A percentile compares a stretch with the other conserved stretches of the same genome.
phyloP scores from a whole-genome alignment of 176 grass and related monocot genomes.

The Alopecurus myosuroides region DNA sequence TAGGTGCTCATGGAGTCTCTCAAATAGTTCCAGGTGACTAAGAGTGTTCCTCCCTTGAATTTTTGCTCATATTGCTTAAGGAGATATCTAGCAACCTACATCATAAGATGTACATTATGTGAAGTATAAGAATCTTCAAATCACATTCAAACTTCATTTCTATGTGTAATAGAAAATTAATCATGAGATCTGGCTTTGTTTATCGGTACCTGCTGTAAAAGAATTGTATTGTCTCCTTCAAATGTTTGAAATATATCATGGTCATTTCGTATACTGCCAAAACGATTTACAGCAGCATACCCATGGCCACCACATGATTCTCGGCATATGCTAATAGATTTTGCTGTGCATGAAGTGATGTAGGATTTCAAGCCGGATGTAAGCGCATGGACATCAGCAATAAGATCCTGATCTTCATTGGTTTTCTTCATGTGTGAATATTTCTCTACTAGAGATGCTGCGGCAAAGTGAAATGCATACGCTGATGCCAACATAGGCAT shows the following conservation, averaged over 20 bases:
- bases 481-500: too few relatives aligned
- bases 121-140: neutral
- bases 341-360: too few relatives aligned
- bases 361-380: too few relatives aligned
- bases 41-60: constrained; percentile 83
- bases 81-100: constrained; percentile 80
- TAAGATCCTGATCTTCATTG: too few relatives aligned
- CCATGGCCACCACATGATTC: too few relatives aligned
- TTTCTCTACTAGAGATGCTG: too few relatives aligned
- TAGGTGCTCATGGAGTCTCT: constrained; percentile 93
- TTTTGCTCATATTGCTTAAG: constrained; percentile 91
- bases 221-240: constrained; percentile 97
- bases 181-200: neutral
- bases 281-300: too few relatives aligned
- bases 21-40: constrained; percentile 93
- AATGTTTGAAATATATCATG: constrained; percentile 99
- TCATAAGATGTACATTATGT: neutral
- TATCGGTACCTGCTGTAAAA: constrained; percentile 78
- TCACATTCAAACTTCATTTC: neutral
- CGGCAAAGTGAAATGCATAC: too few relatives aligned
- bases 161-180: neutral
- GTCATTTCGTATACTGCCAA: constrained; percentile 71
- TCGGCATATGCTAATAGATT: too few relatives aligned
- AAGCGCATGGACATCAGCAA: too few relatives aligned
- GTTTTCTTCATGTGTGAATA: too few relatives aligned